Base-by-base conservation (phyloP, 305 asterid species). In the Solanum aculeatissimum region DNA sequence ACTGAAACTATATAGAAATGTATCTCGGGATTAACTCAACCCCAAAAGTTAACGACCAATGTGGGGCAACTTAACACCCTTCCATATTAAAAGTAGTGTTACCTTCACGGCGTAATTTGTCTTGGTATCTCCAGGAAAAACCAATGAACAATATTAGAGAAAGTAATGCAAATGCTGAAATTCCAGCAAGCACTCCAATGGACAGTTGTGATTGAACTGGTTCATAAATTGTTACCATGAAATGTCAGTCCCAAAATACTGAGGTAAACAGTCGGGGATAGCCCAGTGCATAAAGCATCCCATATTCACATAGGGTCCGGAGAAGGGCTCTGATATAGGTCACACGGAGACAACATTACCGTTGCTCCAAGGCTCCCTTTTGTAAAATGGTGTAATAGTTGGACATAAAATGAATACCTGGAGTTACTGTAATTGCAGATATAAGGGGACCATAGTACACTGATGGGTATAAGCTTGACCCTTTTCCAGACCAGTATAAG, bases 401-500 rank as follows among this genome's bases (percentile, higher is more conserved):
- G 43, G 43, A 16, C 53, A 43, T 2, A 63, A 2, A 11, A 47
- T 3, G 18, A 49, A 35, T 86, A 86, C 88, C 84, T 38, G 86
- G 86, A 75, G 62, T 74, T 55, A 86, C 84, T 15, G 88, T 83
- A 83, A 86, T 86, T 8, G 84, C 86, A 15, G 88, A 83, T 83
- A 83, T 83, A 13, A 86, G 86, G 8, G 86, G 82, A 0, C 86
- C 86, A 79, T 83, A 75, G 84, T 54, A 25, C 7, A 0, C 15
- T 6, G 86, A 72, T 49, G 84, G 84, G 38, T 23, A 21, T 18
- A 2, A 19, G 15, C 12, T 7, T 19, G 86, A 83, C 40, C 84
- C 81, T 66, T 86, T 74, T 13, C 88, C 86, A 15, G 88, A 74
- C 84, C 84, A 86, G 58, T 86, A 86, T 27, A 86, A 83, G 83